Conservation (phyloP, 2,329 filamentous ascomycete genomes). For the Phoma sp. region DNA sequence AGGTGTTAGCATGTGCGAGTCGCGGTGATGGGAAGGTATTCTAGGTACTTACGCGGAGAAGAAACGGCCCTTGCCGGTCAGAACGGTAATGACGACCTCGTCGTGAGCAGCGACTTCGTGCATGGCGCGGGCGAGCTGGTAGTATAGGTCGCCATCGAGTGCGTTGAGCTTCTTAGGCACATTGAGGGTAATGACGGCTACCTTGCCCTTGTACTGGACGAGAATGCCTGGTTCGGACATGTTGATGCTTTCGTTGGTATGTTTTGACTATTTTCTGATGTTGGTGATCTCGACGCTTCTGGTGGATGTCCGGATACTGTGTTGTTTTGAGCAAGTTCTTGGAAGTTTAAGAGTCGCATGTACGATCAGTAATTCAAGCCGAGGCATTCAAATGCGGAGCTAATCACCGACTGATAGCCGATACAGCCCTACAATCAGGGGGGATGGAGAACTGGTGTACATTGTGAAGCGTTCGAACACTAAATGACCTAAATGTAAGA, state of each 20-base stretch:
- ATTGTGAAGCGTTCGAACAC: background rate
- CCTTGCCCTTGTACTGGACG: constrained; percentile 70
- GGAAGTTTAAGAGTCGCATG: constrained; percentile 5
- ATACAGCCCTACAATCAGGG: background rate
- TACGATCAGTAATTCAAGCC: constrained; percentile 12
- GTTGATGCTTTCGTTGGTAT: background rate
- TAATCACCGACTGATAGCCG: constrained; percentile 5
- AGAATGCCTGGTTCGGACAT: constrained; percentile 60
- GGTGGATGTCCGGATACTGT: background rate
- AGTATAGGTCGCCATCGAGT: constrained; percentile 75
- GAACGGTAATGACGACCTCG: constrained; percentile 82
- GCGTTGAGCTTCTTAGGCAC: constrained; percentile 89
- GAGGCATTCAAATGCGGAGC: constrained; percentile 15
- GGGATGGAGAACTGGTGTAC: background rate
- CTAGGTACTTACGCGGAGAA: constrained; percentile 93
- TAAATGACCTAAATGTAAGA: too few species aligned
- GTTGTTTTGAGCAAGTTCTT: background rate
- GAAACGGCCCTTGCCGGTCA: constrained; percentile 79
- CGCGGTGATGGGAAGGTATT: too few species aligned
- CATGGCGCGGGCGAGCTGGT: constrained; percentile 74
- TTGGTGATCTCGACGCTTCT: background rate
- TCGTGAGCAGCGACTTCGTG: constrained; percentile 79
- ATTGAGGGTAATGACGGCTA: constrained; percentile 87
- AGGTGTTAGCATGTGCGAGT: constrained; percentile 8
- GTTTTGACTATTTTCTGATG: background rate